These are phyloP conservation scores for Hibiscus trionum DNA, from an alignment of 345 rosid species.

Conservation along the genomic window DNA sequence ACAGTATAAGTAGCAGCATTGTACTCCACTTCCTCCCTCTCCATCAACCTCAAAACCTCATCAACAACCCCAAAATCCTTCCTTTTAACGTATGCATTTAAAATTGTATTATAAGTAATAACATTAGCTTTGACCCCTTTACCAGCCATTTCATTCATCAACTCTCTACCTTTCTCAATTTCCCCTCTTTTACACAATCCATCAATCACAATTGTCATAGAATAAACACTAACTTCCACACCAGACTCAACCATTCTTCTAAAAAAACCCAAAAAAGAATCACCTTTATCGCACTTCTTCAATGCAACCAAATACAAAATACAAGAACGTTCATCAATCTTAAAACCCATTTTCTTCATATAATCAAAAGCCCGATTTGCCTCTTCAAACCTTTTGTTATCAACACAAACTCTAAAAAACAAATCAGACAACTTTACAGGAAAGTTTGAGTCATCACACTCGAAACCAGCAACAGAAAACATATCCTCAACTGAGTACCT, in stretches of 20 bases:
- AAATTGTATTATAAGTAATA: slow-evolving; percentile 58
- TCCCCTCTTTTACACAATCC: slow-evolving; percentile 58
- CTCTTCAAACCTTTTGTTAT: slow-evolving; percentile 50
- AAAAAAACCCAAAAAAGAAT: slow-evolving; percentile 44
- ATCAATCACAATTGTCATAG: slow-evolving; percentile 60
- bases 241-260: slow-evolving; percentile 45
- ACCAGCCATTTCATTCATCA: slow-evolving; percentile 36
- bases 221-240: slow-evolving; percentile 46
- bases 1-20: slow-evolving; percentile 57
- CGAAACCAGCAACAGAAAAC: slow-evolving; percentile 27
- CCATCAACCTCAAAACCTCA: slow-evolving; percentile 55
- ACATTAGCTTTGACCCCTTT: slow-evolving; percentile 60
- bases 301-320: slow-evolving; percentile 59
- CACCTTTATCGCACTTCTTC: slow-evolving; percentile 42
- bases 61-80: slow-evolving; percentile 41
- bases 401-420: slow-evolving; percentile 62
- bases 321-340: slow-evolving; percentile 66
- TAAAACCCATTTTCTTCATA: slow-evolving; percentile 41
- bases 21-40: slow-evolving; percentile 38
- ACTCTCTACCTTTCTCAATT: slow-evolving; percentile 38
- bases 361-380: slow-evolving; percentile 47
- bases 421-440: slow-evolving; percentile 47
- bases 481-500: slow-evolving; percentile 27
- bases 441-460: slow-evolving; percentile 25
- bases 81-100: slow-evolving; percentile 48